Percentiles rank a stretch among this genome's conserved stretches.
These are phyloP conservation scores for Lathyrus sativus DNA, from an alignment of 306 rosid genomes.

Conservation along the genomic window DNA sequence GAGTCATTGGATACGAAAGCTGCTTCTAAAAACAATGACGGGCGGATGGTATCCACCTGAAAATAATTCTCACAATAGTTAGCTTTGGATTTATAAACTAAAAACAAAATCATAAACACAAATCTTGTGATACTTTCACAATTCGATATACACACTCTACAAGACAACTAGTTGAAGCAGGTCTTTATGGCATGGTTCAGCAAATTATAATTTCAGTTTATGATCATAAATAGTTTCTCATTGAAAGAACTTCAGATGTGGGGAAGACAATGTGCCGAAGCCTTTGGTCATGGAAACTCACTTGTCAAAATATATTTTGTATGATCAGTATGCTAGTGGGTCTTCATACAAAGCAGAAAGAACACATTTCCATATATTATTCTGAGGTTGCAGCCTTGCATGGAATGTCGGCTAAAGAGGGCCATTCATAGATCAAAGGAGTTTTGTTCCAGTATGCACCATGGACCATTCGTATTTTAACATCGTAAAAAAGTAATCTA, in stretches of 20 bases:
- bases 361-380: not conserved
- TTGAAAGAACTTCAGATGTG: not conserved
- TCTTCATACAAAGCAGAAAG: not conserved
- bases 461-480: constrained; percentile 1
- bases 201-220: constrained; percentile 5
- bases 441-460: not conserved
- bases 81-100: constrained; percentile 17
- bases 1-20: constrained; percentile 70
- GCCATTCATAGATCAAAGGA: not conserved
- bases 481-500: not conserved
- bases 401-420: not conserved
- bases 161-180: constrained; percentile 22
- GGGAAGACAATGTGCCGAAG: not conserved
- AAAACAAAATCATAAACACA: constrained; percentile 20
- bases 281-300: not conserved
- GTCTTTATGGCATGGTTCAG: not conserved
- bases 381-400: not conserved
- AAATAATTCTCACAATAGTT: constrained; percentile 36
- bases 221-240: not conserved
- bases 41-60: constrained; percentile 79
- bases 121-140: not conserved
- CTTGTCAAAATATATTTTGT: not conserved
- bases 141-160: not conserved
- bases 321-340: no score
- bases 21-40: constrained; percentile 89